These are phyloP conservation scores for Brachypodium distachyon DNA, from an alignment of 202 grass and related monocot genomes.

Conservation along the genomic window DNA sequence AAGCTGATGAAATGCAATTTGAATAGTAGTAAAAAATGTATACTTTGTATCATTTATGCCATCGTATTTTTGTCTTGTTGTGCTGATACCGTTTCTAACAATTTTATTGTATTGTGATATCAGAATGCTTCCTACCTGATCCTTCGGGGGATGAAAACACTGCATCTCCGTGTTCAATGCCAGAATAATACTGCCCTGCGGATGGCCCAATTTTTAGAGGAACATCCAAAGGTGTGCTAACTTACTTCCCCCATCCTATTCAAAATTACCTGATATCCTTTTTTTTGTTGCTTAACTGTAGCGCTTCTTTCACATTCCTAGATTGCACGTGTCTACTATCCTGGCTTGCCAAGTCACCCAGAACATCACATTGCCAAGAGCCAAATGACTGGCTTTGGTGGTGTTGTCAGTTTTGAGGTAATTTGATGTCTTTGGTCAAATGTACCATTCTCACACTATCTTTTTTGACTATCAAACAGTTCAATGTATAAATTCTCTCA, in stretches of 20 bases:
- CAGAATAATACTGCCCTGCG: conserved; percentile 86
- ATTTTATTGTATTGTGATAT: conserved; percentile 16
- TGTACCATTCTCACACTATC: neutral
- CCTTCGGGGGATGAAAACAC: conserved; percentile 94
- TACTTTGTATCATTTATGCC: neutral
- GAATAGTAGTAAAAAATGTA: neutral
- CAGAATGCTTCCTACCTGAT: conserved; percentile 99
- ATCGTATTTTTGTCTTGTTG: conserved; percentile 9
- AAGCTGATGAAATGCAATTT: neutral
- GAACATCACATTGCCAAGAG: conserved; percentile 94
- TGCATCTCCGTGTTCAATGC: conserved; percentile 93
- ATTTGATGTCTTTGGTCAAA: neutral
- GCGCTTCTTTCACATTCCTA: conserved; percentile 11
- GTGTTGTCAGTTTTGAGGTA: conserved; percentile 99
- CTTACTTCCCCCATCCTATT: neutral
- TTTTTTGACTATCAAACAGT: neutral
- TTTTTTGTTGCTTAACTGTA: conserved; percentile 10
- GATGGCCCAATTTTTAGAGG: conserved; percentile 99
- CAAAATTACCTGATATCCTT: neutral
- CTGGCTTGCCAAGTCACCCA: conserved; percentile 87
- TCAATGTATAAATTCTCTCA: neutral
- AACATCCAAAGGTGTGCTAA: conserved; percentile 80
- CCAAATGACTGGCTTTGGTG: conserved; percentile 98
- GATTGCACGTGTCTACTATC: conserved; percentile 87
- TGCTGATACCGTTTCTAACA: neutral